Conservation (phyloP, 2,329 filamentous ascomycete species). For the Podosphaera fusca region DNA sequence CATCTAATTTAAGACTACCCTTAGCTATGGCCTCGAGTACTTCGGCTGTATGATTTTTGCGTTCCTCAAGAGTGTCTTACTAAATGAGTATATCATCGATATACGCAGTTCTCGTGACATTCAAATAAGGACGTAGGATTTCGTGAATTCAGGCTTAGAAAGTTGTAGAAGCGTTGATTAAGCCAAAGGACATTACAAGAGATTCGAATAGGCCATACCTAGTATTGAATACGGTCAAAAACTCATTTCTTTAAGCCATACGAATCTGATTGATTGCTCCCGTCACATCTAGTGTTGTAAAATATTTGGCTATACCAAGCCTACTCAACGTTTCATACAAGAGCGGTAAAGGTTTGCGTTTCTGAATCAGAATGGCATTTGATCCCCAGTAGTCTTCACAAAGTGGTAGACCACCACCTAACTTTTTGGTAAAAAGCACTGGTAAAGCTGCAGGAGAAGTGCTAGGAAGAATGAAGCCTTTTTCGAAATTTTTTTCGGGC, state of each 20-base stretch:
- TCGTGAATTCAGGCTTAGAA: slow-evolving; percentile 2
- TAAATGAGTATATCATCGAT: slow-evolving; percentile 2
- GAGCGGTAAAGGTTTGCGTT: too few species aligned
- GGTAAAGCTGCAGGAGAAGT: too few species aligned
- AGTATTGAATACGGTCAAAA: neutral
- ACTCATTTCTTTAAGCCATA: neutral
- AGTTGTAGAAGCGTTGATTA: neutral
- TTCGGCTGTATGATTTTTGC: slow-evolving; percentile 1
- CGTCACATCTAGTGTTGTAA: too few species aligned
- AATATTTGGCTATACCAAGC: too few species aligned
- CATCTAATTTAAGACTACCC: neutral
- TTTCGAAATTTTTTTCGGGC: too few species aligned
- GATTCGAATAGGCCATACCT: neutral
- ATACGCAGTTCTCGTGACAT: neutral
- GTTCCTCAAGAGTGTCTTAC: neutral
- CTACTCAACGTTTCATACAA: too few species aligned
- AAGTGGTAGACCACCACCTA: too few species aligned
- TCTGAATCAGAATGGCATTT: too few species aligned
- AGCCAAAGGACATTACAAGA: neutral
- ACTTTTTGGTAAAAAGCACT: too few species aligned
- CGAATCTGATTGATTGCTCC: neutral
- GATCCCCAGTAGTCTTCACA: too few species aligned
- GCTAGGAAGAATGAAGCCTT: too few species aligned
- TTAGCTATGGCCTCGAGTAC: neutral
- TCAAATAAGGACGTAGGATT: neutral